These are phyloP conservation scores for Pythium guiyangense DNA, from an alignment of 352 stramenopile genomes.

Conservation along the genomic window DNA sequence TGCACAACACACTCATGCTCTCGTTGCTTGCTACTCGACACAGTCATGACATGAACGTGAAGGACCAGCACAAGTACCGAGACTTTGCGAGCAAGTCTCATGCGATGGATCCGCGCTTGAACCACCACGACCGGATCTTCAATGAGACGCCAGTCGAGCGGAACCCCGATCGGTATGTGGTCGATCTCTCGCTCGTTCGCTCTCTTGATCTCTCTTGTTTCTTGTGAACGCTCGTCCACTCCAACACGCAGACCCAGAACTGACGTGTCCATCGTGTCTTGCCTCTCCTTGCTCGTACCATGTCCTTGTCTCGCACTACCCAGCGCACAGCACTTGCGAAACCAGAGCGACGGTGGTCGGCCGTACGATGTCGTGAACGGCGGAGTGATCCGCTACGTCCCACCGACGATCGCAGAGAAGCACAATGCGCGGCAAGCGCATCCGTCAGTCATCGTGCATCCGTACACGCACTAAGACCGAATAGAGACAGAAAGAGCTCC, in stretches of 20 bases:
- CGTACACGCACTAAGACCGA: conserved; percentile 53
- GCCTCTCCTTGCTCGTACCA: too few relatives aligned
- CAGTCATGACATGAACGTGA: conserved; percentile 31
- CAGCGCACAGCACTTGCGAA: conserved; percentile 71
- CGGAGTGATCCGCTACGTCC: conserved; percentile 41
- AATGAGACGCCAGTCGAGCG: conserved; percentile 56
- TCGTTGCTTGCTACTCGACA: not conserved
- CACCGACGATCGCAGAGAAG: conserved; percentile 66
- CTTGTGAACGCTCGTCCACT: not conserved
- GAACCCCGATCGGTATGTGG: conserved; percentile 43
- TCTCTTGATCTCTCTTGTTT: not conserved
- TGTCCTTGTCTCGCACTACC: too few relatives aligned
- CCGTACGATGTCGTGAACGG: conserved; percentile 70
- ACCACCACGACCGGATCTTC: conserved; percentile 62
- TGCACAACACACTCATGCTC: too few relatives aligned
- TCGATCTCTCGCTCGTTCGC: too few relatives aligned
- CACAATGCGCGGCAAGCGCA: conserved; percentile 56
- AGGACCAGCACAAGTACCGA: conserved; percentile 22
- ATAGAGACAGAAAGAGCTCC: not conserved
- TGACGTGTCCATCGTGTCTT: not conserved
- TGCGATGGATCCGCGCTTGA: conserved; percentile 33
- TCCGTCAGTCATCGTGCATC: conserved; percentile 61
- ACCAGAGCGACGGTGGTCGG: conserved; percentile 54
- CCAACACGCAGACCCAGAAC: not conserved
- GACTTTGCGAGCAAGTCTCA: conserved; percentile 58